phyloP scores from a whole-genome alignment of 495 filamentous ascomycete genomes.

The Extremus antarcticus region DNA sequence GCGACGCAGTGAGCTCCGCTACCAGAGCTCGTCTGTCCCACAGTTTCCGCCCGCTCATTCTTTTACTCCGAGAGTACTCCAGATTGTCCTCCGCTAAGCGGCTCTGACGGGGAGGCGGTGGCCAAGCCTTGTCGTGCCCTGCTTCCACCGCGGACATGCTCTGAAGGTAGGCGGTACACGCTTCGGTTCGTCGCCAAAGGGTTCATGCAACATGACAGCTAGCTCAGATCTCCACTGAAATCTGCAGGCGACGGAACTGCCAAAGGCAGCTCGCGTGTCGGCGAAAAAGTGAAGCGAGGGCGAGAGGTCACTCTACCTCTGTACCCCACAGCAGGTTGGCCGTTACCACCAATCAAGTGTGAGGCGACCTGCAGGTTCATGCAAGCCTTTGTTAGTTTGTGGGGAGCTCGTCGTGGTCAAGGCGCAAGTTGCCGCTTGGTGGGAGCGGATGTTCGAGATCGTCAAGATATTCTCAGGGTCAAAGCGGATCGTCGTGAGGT shows the following conservation, averaged over 20 bases:
- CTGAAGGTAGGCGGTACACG: no score
- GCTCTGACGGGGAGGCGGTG: no score
- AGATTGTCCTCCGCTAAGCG: no score
- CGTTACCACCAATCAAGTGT: neutral
- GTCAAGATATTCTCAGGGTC: neutral
- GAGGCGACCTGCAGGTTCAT: neutral
- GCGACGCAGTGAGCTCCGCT: no score
- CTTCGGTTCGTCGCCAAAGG: no score
- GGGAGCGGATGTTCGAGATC: neutral
- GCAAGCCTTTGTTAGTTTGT: neutral
- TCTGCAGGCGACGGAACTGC: neutral
- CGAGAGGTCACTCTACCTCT: no score
- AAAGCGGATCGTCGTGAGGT: neutral
- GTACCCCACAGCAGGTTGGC: neutral
- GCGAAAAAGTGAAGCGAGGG: neutral
- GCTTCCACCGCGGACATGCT: no score
- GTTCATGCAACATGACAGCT: neutral
- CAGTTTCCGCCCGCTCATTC: no score
- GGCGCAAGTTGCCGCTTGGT: neutral
- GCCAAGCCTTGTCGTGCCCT: no score
- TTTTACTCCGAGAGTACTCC: no score
- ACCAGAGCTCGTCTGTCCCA: no score
- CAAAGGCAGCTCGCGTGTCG: neutral
- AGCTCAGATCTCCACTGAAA: neutral
- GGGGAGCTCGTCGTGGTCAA: neutral